A percentile compares a stretch with the other conserved stretches of the same genome.
Evolutionary conservation across 768 basidiomycete species (phyloP).

Genomic region (Inosperma sp.): DNA sequence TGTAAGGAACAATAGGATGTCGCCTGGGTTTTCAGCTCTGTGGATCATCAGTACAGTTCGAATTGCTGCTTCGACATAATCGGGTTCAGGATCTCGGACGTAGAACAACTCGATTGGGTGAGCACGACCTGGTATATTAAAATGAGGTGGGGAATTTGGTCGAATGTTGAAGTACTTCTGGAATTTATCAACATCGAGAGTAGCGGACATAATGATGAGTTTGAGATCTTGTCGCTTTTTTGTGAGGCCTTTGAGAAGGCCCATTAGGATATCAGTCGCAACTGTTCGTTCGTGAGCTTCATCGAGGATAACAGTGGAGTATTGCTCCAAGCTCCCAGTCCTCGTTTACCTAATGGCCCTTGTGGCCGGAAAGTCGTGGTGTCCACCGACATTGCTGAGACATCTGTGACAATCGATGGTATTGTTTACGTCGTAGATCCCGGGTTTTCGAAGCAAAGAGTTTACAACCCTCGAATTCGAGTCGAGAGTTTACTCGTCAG

Average conservation of each 20-base stretch:
- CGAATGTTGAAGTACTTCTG: conserved; percentile 82
- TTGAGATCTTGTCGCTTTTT: conserved; percentile 84
- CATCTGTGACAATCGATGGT: conserved; percentile 94
- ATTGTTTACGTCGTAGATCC: conserved; percentile 99
- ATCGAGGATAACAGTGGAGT: conserved; percentile 92
- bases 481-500: conserved; percentile 94
- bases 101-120: conserved; percentile 96
- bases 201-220: too few species aligned
- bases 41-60: conserved; percentile 97
- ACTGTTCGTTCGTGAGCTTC: conserved; percentile 93
- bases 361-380: conserved; percentile 92
- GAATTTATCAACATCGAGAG: conserved; percentile 97
- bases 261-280: conserved; percentile 85
- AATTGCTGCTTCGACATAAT: conserved; percentile 97
- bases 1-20: conserved; percentile 91
- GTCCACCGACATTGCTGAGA: conserved; percentile 97
- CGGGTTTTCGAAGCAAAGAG: conserved; percentile 96
- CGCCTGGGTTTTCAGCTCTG: too few species aligned
- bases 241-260: conserved; percentile 83
- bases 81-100: conserved; percentile 87
- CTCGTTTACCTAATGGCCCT: conserved; percentile 59
- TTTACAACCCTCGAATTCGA: conserved; percentile 95
- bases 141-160: conserved; percentile 59
- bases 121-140: conserved; percentile 89
- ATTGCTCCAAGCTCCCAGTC: conserved; percentile 84